These are phyloP conservation scores for Neurospora sp. DNA, from an alignment of 495 filamentous ascomycete species.

Conservation along the genomic window DNA sequence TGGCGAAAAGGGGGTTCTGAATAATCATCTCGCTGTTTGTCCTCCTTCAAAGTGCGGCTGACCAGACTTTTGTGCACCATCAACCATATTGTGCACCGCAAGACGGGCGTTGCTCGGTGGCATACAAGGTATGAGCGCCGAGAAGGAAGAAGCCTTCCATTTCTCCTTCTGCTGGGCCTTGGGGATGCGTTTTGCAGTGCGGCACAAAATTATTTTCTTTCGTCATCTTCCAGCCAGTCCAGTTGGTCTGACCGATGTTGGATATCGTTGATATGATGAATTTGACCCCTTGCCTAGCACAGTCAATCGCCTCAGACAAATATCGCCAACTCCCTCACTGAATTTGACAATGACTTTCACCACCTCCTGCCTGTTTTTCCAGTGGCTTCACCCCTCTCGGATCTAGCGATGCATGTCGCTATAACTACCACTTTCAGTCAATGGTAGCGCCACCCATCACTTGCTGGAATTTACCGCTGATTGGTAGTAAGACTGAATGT, in stretches of 20 bases:
- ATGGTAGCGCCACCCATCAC: not conserved
- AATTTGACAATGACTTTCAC: not conserved
- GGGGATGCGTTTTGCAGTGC: not conserved
- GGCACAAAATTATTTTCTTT: not conserved
- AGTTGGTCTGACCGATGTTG: not conserved
- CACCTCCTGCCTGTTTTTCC: not conserved
- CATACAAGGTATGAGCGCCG: not conserved
- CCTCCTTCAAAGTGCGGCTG: not conserved
- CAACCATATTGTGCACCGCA: not conserved
- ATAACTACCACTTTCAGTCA: not conserved
- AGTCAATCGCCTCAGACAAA: not conserved
- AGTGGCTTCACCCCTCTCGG: not conserved
- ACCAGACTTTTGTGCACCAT: not conserved
- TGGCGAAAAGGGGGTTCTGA: not conserved
- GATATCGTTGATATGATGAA: not conserved
- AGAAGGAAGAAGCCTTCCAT: not conserved
- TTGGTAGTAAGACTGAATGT: not conserved
- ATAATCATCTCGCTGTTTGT: not conserved
- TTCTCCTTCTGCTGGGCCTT: not conserved
- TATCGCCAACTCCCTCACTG: not conserved
- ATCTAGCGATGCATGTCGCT: not conserved
- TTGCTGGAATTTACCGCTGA: no score
- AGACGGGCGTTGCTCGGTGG: not conserved
- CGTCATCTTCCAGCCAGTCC: not conserved
- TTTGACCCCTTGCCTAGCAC: not conserved